Base-by-base conservation (phyloP, 495 filamentous ascomycete genomes). In the Aspergillus egyptiacus region DNA sequence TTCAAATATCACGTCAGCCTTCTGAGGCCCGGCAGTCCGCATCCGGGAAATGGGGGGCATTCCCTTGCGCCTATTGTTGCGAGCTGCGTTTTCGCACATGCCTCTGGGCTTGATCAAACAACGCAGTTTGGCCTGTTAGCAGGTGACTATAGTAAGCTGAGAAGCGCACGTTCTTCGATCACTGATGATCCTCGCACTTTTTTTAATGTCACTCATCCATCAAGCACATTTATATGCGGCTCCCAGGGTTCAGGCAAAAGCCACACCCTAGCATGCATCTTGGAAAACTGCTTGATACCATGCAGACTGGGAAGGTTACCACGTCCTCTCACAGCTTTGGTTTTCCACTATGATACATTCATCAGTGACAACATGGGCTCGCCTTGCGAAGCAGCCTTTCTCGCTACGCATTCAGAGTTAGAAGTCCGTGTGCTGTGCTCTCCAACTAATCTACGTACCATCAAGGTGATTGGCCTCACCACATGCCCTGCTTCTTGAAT, bases 181-280 rank as follows among this genome's bases (percentile, higher is more conserved):
- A n/a, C n/a, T n/a, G n/a, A n/a, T n/a, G 80, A 84, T 46, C 69
- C 71, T 0, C 69, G 80, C 2, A 51, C 87, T 1, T 80, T 81
- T 37, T 74, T 84, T 57, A 91, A 91, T 58, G 73, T 83, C 3
- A 73, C 82, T 7, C 68, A 76, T 0, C 85, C 86, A 0, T 85
- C 77, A 7, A 84, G 80, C 27, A 73, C 75, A 0, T 90, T 90
- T 61, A 84, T 91, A 35, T 91, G 86, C 50, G 86, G 86, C 3
- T 78, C 76, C 38, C 85, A 89, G 60, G 86, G 85, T 0, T 83
- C 80, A 30, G 86, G 86, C 2, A 91, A 89, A 66, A 83, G 79
- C 40, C 83, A 89, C 56, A 87, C 82, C 0, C 59, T 87, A 10
- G 80, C 82, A 0, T 87, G 83, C 55, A 64, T 91, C 18, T 68